Percentiles rank a stretch among this genome's conserved stretches.
Conservation (phyloP, 345 rosid species). For the Acer yangbiense region DNA sequence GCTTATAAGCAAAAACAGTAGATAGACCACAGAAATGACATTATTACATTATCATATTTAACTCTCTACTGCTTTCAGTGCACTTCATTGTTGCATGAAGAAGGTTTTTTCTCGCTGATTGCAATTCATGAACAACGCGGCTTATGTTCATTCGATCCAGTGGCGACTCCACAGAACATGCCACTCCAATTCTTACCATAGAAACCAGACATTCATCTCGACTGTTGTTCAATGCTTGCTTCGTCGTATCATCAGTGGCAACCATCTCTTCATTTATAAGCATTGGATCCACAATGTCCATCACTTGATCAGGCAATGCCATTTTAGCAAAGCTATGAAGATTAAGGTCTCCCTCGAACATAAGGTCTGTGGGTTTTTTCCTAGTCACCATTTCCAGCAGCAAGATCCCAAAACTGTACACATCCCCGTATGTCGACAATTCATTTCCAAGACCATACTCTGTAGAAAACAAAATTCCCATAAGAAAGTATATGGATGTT, state of each 20-base stretch:
- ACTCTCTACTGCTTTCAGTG: not conserved
- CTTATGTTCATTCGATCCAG: slow-evolving; percentile 16
- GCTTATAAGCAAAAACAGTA: too few species aligned
- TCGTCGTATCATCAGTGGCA: not conserved
- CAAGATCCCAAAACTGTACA: not conserved
- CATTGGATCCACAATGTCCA: not conserved
- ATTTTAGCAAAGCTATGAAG: not conserved
- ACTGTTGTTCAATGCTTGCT: not conserved
- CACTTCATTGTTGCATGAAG: not conserved
- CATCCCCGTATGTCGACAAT: not conserved
- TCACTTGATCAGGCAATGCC: not conserved
- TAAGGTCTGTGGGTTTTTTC: not conserved
- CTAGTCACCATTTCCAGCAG: not conserved
- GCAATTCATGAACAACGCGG: not conserved
- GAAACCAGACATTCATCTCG: not conserved
- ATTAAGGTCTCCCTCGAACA: not conserved
- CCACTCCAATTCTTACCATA: slow-evolving; percentile 17
- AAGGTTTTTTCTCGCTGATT: not conserved
- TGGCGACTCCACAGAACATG: slow-evolving; percentile 7
- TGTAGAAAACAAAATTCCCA: not conserved
- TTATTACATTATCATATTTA: too few species aligned
- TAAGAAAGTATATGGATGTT: not conserved
- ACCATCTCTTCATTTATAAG: not conserved
- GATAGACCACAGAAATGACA: too few species aligned
- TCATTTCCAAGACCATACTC: slow-evolving; percentile 26